Percentiles rank a stretch among this genome's conserved stretches.
phyloP scores from a whole-genome alignment of 169 alveolate species.

The Eimeria falciformis region DNA sequence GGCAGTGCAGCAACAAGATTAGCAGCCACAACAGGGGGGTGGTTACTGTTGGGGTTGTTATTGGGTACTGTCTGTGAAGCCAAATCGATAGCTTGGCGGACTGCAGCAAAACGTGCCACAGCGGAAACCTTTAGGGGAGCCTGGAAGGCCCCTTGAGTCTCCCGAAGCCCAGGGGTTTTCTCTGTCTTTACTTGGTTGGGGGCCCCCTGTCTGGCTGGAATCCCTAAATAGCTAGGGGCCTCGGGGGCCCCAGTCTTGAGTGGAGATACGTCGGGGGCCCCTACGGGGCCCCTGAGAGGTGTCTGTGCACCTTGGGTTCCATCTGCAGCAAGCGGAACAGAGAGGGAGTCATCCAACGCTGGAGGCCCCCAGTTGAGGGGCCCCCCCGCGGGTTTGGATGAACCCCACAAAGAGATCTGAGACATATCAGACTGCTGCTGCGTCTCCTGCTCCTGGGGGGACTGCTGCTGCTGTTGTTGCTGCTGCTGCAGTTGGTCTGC shows the following conservation, averaged over 20 bases:
- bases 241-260: background rate
- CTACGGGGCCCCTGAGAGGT: background rate
- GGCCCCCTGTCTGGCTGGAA: background rate
- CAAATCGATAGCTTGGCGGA: background rate
- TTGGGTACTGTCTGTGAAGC: conserved; percentile 20
- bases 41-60: background rate
- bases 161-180: no score
- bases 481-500: background rate
- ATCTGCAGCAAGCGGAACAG: no score
- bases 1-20: conserved; percentile 6
- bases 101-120: conserved; percentile 2
- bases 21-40: background rate
- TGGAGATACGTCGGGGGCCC: background rate
- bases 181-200: background rate
- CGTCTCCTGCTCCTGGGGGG: background rate
- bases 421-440: background rate
- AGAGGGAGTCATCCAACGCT: no score
- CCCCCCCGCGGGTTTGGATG: background rate
- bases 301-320: no score
- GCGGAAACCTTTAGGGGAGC: conserved; percentile 12
- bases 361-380: background rate
- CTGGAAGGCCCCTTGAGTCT: background rate
- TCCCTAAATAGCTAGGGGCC: background rate
- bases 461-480: background rate
- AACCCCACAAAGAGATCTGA: no score